Percentiles rank a stretch among this genome's conserved stretches.
phyloP scores from a whole-genome alignment of 129 eudicot genomes.

The Mikania micrantha region DNA sequence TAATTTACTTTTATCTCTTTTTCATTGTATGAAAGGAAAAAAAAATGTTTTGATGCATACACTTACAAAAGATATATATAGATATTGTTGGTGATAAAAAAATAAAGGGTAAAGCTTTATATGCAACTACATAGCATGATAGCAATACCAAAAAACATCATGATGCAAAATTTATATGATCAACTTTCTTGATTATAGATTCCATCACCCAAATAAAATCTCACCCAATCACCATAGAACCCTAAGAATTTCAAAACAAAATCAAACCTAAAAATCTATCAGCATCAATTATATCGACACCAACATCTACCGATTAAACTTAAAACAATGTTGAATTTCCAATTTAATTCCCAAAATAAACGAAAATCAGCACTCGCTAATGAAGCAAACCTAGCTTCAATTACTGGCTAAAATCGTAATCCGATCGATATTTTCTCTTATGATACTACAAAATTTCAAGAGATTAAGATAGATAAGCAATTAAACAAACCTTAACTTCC shows the following conservation, averaged over 20 bases:
- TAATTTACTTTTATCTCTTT: not conserved
- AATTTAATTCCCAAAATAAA: not conserved
- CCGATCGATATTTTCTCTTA: not conserved
- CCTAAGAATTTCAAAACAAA: not conserved
- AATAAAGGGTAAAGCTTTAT: slow-evolving; percentile 10
- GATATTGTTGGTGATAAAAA: too few species aligned
- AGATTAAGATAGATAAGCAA: not conserved
- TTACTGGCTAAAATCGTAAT: not conserved
- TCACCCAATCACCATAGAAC: not conserved
- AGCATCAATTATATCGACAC: slow-evolving; percentile 3
- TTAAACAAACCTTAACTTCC: slow-evolving; percentile 22
- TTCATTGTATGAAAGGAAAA: not conserved
- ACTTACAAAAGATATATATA: not conserved
- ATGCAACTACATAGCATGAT: not conserved
- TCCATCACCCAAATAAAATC: slow-evolving; percentile 17
- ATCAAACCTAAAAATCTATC: not conserved
- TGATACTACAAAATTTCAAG: not conserved
- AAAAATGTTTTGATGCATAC: not conserved
- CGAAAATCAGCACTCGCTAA: slow-evolving; percentile 1
- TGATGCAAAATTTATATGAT: slow-evolving; percentile 7
- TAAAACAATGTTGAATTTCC: slow-evolving; percentile 1
- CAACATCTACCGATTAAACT: slow-evolving; percentile 9
- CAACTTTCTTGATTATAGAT: slow-evolving; percentile 5
- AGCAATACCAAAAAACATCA: slow-evolving; percentile 1
- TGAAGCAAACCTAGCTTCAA: slow-evolving; percentile 9